phyloP scores from a whole-genome alignment of 78 protist genomes.

The Dictyostelium brefeldianum region DNA sequence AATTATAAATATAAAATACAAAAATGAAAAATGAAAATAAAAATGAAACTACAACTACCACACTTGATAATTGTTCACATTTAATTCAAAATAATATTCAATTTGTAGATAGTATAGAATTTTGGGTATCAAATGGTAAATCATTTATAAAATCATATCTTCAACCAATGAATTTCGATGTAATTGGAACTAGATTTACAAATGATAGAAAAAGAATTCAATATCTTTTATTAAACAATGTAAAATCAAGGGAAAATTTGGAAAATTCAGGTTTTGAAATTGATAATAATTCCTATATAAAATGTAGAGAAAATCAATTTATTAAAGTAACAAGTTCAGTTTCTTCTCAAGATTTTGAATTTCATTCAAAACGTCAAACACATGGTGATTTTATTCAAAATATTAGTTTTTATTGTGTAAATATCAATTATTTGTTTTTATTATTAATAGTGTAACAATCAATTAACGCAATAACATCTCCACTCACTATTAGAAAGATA shows the following conservation, averaged over 20 bases:
- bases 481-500: not conserved
- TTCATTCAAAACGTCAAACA: not conserved
- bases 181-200: slow-evolving; percentile 1
- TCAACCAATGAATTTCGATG: slow-evolving; percentile 51
- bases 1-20: no score
- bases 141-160: slow-evolving; percentile 58
- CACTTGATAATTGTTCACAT: no score
- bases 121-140: slow-evolving; percentile 62
- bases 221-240: slow-evolving; percentile 13
- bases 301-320: not conserved
- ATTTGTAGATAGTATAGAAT: slow-evolving; percentile 36
- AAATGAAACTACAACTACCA: no score
- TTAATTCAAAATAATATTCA: slow-evolving; percentile 17
- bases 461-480: no score
- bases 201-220: not conserved
- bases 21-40: slow-evolving; percentile 9
- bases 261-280: not conserved
- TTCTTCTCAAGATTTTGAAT: not conserved
- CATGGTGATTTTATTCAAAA: slow-evolving; percentile 77
- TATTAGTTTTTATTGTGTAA: slow-evolving; percentile 40
- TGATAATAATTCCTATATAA: not conserved
- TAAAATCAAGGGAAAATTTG: not conserved
- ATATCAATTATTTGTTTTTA: not conserved
- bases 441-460: not conserved
- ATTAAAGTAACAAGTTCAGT: slow-evolving; percentile 41